Percentiles rank a stretch among this genome's conserved stretches.
phyloP scores from a whole-genome alignment of 176 grass and related monocot species.

The Cenchrus fungigraminus region DNA sequence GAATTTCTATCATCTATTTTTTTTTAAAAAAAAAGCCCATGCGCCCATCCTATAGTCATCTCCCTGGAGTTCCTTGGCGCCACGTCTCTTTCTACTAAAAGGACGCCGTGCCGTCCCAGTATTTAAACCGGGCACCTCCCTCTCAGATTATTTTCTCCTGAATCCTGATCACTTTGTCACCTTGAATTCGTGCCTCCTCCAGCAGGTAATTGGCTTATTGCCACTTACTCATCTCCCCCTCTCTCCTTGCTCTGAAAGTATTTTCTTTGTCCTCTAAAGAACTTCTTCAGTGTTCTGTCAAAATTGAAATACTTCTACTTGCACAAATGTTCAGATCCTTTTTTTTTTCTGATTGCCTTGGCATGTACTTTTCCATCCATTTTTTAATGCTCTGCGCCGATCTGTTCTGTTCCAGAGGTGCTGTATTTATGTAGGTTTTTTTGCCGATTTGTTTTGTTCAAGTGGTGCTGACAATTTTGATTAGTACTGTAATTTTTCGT shows the following conservation, averaged over 20 bases:
- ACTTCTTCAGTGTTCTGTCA: background rate
- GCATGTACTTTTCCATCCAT: background rate
- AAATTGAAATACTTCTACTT: slow-evolving; percentile 6
- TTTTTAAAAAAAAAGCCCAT: background rate
- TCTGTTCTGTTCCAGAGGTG: slow-evolving; percentile 22
- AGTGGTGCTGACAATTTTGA: background rate
- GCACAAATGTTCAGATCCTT: background rate
- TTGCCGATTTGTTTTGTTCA: slow-evolving; percentile 3
- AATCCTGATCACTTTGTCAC: slow-evolving; percentile 10
- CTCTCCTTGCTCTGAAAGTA: background rate
- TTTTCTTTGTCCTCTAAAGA: background rate
- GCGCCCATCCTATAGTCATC: background rate
- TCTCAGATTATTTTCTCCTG: slow-evolving; percentile 37
- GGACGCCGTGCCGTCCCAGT: slow-evolving; percentile 34
- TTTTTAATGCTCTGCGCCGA: background rate
- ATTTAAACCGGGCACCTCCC: slow-evolving; percentile 44
- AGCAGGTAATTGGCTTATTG: slow-evolving; percentile 39
- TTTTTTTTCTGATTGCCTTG: background rate
- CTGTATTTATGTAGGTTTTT: background rate
- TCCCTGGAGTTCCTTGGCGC: slow-evolving; percentile 39
- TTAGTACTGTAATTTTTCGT: background rate
- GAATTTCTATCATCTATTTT: background rate
- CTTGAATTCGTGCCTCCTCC: slow-evolving; percentile 16
- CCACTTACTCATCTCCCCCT: background rate
- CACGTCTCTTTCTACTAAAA: slow-evolving; percentile 68